Conservation (phyloP, 2,329 filamentous ascomycete species). For the Claviceps arundinis region DNA sequence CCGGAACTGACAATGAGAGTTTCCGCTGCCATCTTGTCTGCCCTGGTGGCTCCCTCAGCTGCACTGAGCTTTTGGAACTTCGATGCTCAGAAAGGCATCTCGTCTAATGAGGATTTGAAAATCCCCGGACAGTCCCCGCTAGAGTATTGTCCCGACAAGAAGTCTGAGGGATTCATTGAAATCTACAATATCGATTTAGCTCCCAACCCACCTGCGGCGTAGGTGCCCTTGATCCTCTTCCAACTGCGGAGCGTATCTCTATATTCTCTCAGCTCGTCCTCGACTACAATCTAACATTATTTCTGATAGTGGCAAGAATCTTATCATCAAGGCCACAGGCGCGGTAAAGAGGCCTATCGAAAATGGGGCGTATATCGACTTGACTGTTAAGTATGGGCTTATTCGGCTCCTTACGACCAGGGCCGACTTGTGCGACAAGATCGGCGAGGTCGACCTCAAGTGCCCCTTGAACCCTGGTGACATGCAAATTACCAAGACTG, state of each 20-base stretch:
- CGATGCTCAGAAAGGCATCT: constrained; percentile 20
- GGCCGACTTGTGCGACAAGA: constrained; percentile 78
- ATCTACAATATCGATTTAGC: constrained; percentile 69
- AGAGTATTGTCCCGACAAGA: constrained; percentile 56
- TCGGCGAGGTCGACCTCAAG: constrained; percentile 73
- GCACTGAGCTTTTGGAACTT: constrained; percentile 29
- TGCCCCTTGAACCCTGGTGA: constrained; percentile 79
- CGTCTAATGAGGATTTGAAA: constrained; percentile 39
- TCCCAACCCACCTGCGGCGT: constrained; percentile 84
- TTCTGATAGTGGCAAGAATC: constrained; percentile 52
- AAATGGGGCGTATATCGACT: constrained; percentile 64
- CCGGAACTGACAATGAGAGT: constrained; percentile 18
- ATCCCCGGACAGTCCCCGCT: constrained; percentile 82
- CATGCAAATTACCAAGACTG: constrained; percentile 61
- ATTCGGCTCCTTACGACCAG: constrained; percentile 76
- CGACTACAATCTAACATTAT: constrained; percentile 11
- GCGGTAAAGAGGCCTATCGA: constrained; percentile 59
- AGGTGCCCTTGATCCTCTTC: constrained; percentile 13
- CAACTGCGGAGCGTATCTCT: neutral
- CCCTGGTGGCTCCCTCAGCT: constrained; percentile 30
- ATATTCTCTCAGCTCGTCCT: neutral
- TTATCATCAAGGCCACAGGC: constrained; percentile 69
- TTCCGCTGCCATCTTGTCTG: constrained; percentile 31
- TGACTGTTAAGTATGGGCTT: constrained; percentile 87
- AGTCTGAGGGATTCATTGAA: constrained; percentile 53